A percentile compares a stretch with the other conserved stretches of the same genome.
Evolutionary conservation across 345 rosid species (phyloP).

Genomic region (Pistacia vera): DNA sequence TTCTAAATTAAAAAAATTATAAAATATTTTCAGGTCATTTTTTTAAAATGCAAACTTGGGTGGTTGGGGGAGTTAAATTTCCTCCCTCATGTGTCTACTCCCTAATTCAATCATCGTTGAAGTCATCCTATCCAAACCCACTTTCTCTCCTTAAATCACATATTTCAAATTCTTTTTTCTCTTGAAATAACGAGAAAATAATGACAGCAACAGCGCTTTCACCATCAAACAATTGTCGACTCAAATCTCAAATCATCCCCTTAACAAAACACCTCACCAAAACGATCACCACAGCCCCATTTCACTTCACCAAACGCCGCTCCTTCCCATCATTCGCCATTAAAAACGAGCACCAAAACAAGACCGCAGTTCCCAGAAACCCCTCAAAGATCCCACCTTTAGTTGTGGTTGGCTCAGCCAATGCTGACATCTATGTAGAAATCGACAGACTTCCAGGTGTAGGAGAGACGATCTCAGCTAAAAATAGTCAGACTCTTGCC

Average conservation of each 20-base stretch:
- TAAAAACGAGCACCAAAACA: conserved; percentile 21
- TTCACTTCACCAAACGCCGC: conserved; percentile 21
- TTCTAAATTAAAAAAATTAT: too few relatives aligned
- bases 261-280: conserved; percentile 17
- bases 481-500: conserved; percentile 72
- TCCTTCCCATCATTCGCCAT: conserved; percentile 41
- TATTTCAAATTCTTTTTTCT: too few relatives aligned
- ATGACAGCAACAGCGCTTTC: conserved; percentile 42
- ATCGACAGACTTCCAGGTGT: conserved; percentile 72
- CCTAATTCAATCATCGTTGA: too few relatives aligned
- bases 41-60: too few relatives aligned
- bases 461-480: conserved; percentile 88
- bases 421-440: conserved; percentile 84
- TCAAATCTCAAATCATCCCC: conserved; percentile 15
- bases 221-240: conserved; percentile 26
- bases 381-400: conserved; percentile 42
- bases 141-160: conserved; percentile 3
- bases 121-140: background rate
- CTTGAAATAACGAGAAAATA: conserved; percentile 1
- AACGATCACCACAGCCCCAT: conserved; percentile 24
- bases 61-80: too few relatives aligned
- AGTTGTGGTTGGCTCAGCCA: conserved; percentile 91
- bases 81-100: too few relatives aligned
- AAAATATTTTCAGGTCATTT: too few relatives aligned
- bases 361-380: conserved; percentile 26